Evolutionary conservation across 768 basidiomycete genomes (phyloP), one percentile per base, ranked within the genome.

Genomic region (Vishniacozyma victoriae): DNA sequence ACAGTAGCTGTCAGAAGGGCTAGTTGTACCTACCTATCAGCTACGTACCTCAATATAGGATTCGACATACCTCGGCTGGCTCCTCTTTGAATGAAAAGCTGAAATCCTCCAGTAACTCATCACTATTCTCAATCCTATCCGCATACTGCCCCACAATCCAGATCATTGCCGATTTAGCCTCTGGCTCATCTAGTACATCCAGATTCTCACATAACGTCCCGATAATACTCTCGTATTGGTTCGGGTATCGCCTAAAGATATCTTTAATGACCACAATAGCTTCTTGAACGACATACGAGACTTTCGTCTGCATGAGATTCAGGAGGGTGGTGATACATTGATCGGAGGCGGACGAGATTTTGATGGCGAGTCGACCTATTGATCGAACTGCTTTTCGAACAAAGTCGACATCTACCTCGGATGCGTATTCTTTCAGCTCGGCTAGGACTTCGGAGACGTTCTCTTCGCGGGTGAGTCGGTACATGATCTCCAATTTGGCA

Each of bases 71-170:
- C 80, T 96, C 92, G 2, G 83, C 83, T n/a, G 86, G 82, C 70
- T 97, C 93, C 49, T 93, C 92, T 64, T 88, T 71, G 74, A 95
- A 97, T 1, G 80, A 83, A 64, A 86, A 89, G 38, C 87, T 74
- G 27, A 93, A 75, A 55, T 93, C 93, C 62, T 99, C 95, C 69
- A 99, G 76, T 48, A 99, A 77, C 59, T 97, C 92, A 63, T 96
- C 91, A 7, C 84, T 87, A 62, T 97, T 96, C 55, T 95, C 88
- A 50, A 99, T 97, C 60, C 84, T 80, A 70, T 97, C 81, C 25
- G 95, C 86, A 63, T 90, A 97, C 73, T 99, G 90, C 0, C 95
- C 95, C 27, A 97, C 75, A 63, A 97, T 89, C 95, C 95, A 99
- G 25, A 99, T 80, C 82, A 99, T 95, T 9, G 91, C 85, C 2